Percentiles rank a stretch among this genome's conserved stretches.
Conservation (phyloP, 1,139 yeast genomes). For the Debaryomyces sp. region DNA sequence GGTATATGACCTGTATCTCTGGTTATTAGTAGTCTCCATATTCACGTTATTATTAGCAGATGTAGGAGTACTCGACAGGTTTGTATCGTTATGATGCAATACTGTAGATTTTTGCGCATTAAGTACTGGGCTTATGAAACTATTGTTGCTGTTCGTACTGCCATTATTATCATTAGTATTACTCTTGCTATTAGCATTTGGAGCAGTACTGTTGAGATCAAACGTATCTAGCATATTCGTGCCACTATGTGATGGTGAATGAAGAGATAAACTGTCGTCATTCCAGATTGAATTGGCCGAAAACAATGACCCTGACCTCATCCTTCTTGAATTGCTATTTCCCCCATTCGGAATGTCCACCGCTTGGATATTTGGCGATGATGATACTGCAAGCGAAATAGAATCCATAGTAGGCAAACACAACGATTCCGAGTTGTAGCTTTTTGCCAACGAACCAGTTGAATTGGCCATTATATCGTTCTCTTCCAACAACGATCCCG, state of each 20-base stretch:
- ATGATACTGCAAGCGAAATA: constrained; percentile 26
- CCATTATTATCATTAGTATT: constrained; percentile 16
- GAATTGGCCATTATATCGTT: constrained; percentile 12
- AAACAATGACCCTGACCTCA: constrained; percentile 49
- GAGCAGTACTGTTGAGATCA: constrained; percentile 12
- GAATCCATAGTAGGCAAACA: constrained; percentile 24
- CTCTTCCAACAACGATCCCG: constrained; percentile 3
- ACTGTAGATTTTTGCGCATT: constrained; percentile 27
- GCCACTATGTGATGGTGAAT: constrained; percentile 19
- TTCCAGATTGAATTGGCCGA: constrained; percentile 52
- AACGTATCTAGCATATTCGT: constrained; percentile 18
- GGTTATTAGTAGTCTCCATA: constrained; percentile 6
- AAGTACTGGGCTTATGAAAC: constrained; percentile 36
- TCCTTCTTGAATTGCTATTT: constrained; percentile 22
- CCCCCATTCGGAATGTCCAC: constrained; percentile 20
- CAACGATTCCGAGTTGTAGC: constrained; percentile 19
- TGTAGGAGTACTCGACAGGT: constrained; percentile 4
- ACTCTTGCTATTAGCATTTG: too few species aligned
- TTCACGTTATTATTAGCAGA: neutral
- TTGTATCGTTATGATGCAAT: constrained; percentile 8
- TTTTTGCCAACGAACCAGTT: constrained; percentile 21
- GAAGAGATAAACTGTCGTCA: constrained; percentile 34
- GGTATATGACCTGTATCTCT: constrained; percentile 52
- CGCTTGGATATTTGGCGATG: constrained; percentile 20
- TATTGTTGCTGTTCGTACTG: constrained; percentile 14